These are phyloP conservation scores for Ramaria sp. DNA, from an alignment of 768 basidiomycete species.

Conservation along the genomic window DNA sequence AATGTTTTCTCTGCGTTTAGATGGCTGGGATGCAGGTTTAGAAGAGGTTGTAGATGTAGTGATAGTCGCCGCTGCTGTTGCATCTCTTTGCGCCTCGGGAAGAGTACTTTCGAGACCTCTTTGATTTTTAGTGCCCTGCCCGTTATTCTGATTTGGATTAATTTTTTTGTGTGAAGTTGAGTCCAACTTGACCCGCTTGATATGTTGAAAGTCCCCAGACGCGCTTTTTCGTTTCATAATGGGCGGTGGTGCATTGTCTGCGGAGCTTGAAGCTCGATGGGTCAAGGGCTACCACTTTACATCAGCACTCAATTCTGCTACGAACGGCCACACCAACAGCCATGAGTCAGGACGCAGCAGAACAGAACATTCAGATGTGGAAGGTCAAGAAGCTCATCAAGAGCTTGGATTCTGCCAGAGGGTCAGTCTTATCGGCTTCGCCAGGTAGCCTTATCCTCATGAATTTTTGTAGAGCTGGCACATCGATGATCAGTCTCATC, in stretches of 20 bases:
- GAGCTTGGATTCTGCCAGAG: slow-evolving; percentile 90
- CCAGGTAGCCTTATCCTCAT: neutral
- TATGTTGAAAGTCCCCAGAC: neutral
- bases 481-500: slow-evolving; percentile 98
- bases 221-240: slow-evolving; percentile 1
- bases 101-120: neutral
- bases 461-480: slow-evolving; percentile 58
- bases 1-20: slow-evolving; percentile 25
- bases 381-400: slow-evolving; percentile 99
- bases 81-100: neutral
- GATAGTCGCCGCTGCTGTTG: neutral
- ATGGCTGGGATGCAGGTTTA: neutral
- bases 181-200: neutral
- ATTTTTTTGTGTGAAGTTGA: neutral
- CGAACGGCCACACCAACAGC: slow-evolving; percentile 15
- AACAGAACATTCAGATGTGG: slow-evolving; percentile 97
- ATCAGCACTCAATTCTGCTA: neutral
- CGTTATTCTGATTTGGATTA: neutral
- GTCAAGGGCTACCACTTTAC: neutral
- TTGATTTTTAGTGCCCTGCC: neutral
- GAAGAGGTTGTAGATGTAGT: neutral
- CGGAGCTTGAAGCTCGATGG: slow-evolving; percentile 2
- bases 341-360: slow-evolving; percentile 80
- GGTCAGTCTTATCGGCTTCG: slow-evolving; percentile 32
- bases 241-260: neutral